phyloP scores from a whole-genome alignment of 495 filamentous ascomycete genomes.

The Patellaria atrata region DNA sequence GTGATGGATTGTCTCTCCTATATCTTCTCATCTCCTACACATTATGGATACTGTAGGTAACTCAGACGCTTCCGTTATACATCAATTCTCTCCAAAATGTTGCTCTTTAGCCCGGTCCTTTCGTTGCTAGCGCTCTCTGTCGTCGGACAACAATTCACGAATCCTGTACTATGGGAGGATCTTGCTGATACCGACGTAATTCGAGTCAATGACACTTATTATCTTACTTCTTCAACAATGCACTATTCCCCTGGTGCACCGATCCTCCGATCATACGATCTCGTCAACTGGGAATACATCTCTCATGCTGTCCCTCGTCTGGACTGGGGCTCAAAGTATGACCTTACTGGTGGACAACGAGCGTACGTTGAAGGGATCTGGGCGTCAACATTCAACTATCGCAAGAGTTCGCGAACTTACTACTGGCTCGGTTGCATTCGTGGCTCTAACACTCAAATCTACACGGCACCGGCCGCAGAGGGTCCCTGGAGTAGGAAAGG shows the following conservation, averaged over 20 bases:
- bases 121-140: too few species aligned
- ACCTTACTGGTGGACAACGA: slow-evolving; percentile 28
- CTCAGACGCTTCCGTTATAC: too few species aligned
- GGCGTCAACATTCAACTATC: slow-evolving; percentile 40
- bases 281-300: slow-evolving; percentile 42
- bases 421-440: slow-evolving; percentile 46
- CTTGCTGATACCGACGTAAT: slow-evolving; percentile 33
- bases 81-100: too few species aligned
- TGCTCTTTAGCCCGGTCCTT: too few species aligned
- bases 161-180: slow-evolving; percentile 35
- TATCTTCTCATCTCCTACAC: too few species aligned
- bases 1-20: too few species aligned
- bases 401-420: slow-evolving; percentile 30
- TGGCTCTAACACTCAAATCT: slow-evolving; percentile 35
- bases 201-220: slow-evolving; percentile 33
- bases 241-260: slow-evolving; percentile 46
- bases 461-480: slow-evolving; percentile 27
- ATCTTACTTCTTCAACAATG: slow-evolving; percentile 43
- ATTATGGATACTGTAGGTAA: too few species aligned
- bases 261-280: slow-evolving; percentile 40
- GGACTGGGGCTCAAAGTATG: slow-evolving; percentile 34
- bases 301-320: slow-evolving; percentile 40
- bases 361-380: slow-evolving; percentile 42
- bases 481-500: slow-evolving; percentile 30
- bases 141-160: too few species aligned